These are phyloP conservation scores for Tritrichomonas musculus DNA, from an alignment of 208 protist species.

Conservation along the genomic window DNA sequence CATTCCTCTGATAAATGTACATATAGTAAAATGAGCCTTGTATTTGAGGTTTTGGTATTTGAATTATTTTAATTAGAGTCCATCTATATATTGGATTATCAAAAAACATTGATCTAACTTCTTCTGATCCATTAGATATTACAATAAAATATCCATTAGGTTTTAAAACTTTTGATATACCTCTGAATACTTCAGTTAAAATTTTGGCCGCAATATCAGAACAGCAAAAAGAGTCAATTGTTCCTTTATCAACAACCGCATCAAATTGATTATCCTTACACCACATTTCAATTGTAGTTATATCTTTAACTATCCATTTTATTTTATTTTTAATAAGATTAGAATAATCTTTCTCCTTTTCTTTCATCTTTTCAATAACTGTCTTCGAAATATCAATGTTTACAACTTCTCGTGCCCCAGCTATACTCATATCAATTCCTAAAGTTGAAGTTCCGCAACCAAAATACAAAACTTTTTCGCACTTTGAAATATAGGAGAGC, in stretches of 20 bases:
- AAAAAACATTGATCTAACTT: background rate
- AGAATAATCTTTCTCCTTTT: background rate
- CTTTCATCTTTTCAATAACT: background rate
- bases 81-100: background rate
- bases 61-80: background rate
- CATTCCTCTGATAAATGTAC: background rate
- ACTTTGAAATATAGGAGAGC: background rate
- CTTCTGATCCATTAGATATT: background rate
- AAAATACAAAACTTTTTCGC: background rate
- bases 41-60: background rate
- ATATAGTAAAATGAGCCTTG: background rate
- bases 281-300: background rate
- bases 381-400: background rate
- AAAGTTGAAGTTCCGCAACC: background rate
- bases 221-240: background rate
- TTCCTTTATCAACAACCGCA: background rate
- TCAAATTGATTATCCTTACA: background rate
- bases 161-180: background rate
- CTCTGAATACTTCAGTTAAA: background rate
- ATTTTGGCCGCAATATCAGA: background rate
- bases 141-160: background rate
- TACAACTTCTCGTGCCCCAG: background rate
- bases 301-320: background rate
- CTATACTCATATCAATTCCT: background rate
- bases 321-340: background rate